Percentiles rank a stretch among this genome's conserved stretches.
These are phyloP conservation scores for Aaosphaeria arxii DNA, from an alignment of 2,329 filamentous ascomycete genomes.

Conservation along the genomic window DNA sequence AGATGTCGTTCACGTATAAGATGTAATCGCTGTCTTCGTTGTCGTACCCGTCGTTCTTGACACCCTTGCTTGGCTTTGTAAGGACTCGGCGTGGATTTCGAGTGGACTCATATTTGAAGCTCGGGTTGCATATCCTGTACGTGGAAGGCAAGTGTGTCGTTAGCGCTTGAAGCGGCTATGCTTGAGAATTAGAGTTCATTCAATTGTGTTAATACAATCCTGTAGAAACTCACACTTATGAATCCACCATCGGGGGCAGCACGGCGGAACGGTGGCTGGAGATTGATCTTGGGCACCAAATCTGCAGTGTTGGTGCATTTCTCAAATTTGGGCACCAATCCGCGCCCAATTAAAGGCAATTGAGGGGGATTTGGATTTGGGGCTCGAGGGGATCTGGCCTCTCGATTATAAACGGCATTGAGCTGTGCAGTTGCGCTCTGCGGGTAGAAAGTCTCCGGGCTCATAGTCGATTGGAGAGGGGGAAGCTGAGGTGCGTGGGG, in stretches of 20 bases:
- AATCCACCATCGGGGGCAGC: conserved; percentile 97
- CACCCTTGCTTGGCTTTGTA: conserved; percentile 96
- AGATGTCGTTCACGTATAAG: conserved; percentile 96
- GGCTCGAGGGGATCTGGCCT: conserved; percentile 49
- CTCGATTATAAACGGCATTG: conserved; percentile 62
- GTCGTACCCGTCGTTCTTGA: conserved; percentile 98
- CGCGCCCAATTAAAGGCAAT: conserved; percentile 47
- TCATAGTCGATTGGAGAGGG: conserved; percentile 68
- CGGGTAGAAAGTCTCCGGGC: conserved; percentile 68
- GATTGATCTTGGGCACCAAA: conserved; percentile 76
- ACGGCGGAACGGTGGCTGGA: conserved; percentile 85
- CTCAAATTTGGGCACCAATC: conserved; percentile 82
- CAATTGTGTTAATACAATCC: background rate
- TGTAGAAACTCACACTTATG: conserved; percentile 71
- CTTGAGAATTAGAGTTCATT: background rate
- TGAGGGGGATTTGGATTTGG: conserved; percentile 47
- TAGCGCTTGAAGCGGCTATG: conserved; percentile 86
- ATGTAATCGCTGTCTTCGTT: conserved; percentile 99
- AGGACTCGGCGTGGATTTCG: conserved; percentile 92
- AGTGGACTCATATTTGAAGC: conserved; percentile 98
- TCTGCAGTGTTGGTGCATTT: conserved; percentile 72
- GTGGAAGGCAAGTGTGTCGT: conserved; percentile 91
- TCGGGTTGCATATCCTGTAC: conserved; percentile 96
- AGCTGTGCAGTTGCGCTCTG: conserved; percentile 67
- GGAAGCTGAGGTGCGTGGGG: conserved; percentile 68